Base-by-base conservation (phyloP, 345 rosid genomes). In the Turritis glabra region DNA sequence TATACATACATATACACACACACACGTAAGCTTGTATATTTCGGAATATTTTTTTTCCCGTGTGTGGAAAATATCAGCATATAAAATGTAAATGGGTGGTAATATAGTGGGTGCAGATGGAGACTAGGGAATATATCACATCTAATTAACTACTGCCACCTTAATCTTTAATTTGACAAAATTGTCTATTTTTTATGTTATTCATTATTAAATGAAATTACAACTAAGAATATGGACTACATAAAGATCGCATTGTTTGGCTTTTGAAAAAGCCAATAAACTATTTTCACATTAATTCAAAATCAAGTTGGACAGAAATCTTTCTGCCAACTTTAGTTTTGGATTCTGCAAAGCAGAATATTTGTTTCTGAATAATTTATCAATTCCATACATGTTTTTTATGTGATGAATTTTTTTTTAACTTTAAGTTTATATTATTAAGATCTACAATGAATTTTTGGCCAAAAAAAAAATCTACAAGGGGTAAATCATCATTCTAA, bases 111-210 rank as follows among this genome's bases (percentile, higher is more conserved):
- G 8, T 74, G 80, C 50, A 69, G 75, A 69, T 76, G 52, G 51
- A 53, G 71, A 69, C 37, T 69, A 69, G 25, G 32, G 51, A 76
- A 61, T 69, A 69, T 69, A 69, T 47, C 19, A 52, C 56, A 41
- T 53, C 71, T 77, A 75, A 50, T 61, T 46, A 76, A 63, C 64
- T 43, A 76, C 58, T 69, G 79, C 71, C 75, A 76, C 75, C 75
- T 76, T 62, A 62, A 76, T 62, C 69, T 46, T 46, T 8, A n/a
- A 73, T 51, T 59, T 75, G 68, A 73, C 47, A 53, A 72, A 60
- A 30, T 3, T 29, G 33, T 21, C 44, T n/a, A n/a, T n/a, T n/a
- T 38, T 17, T 2, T 21, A 3, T 15, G 1, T 29, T 44, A 12
- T 7, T 30, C 19, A 65, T 19, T 25, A 25, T 18, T 11, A 18